A percentile compares a stretch with the other conserved stretches of the same genome.
phyloP scores from a whole-genome alignment of 1,284 basidiomycete genomes.

The Cutaneotrichosporon sp. region DNA sequence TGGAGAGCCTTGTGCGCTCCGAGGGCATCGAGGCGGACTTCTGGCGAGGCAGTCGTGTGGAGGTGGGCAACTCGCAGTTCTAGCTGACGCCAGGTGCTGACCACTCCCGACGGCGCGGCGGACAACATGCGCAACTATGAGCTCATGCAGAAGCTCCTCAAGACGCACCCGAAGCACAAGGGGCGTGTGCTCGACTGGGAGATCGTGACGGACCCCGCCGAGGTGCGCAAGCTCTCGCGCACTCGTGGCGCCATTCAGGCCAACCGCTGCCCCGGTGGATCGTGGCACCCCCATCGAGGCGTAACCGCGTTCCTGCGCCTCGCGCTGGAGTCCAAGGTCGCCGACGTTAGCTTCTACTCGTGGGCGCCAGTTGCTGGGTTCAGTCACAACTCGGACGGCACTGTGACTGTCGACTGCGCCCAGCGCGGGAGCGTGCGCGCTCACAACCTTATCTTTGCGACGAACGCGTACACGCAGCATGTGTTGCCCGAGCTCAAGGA shows the following conservation, averaged over 20 bases:
- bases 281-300: conserved; percentile 24
- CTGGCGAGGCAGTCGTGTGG: conserved; percentile 34
- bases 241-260: conserved; percentile 7
- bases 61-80: no score
- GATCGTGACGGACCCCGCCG: neutral
- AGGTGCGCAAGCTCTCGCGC: conserved; percentile 8
- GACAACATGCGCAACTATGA: conserved; percentile 11
- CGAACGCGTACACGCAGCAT: conserved; percentile 43
- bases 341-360: conserved; percentile 16
- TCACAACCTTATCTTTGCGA: conserved; percentile 36
- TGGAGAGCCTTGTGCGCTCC: conserved; percentile 60
- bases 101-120: neutral
- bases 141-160: conserved; percentile 1
- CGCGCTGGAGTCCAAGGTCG: conserved; percentile 9
- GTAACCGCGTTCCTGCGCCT: conserved; percentile 19
- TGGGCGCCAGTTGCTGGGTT: conserved; percentile 18
- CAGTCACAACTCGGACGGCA: neutral
- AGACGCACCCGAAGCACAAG: neutral
- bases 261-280: conserved; percentile 6
- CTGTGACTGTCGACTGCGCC: conserved; percentile 22
- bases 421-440: conserved; percentile 31
- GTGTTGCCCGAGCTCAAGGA: conserved; percentile 19
- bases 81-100: conserved; percentile 13
- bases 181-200: conserved; percentile 7
- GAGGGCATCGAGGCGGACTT: conserved; percentile 36